Evolutionary conservation across 108 stramenopile genomes (phyloP).

Genomic region (Nannochloropsis granulata): DNA sequence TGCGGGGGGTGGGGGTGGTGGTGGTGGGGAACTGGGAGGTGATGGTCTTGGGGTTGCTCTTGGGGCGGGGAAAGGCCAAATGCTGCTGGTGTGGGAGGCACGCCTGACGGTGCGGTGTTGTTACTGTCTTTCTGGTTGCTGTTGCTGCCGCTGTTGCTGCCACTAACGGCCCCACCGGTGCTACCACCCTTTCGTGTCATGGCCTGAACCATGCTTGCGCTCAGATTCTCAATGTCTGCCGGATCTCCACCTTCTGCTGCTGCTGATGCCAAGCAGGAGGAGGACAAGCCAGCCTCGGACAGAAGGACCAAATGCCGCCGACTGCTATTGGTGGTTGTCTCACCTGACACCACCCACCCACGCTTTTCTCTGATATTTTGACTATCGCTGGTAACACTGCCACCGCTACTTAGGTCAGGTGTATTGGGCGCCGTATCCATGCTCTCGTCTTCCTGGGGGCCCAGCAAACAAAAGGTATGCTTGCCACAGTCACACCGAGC

Average conservation of each 20-base stretch:
- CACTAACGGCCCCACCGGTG: not conserved
- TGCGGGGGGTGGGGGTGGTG: not conserved
- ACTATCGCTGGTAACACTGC: not conserved
- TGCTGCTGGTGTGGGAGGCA: not conserved
- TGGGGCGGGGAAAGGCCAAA: not conserved
- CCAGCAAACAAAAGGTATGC: not conserved
- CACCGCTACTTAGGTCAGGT: not conserved
- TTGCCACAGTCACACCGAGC: not conserved
- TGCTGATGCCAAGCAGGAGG: not conserved
- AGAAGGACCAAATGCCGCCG: not conserved
- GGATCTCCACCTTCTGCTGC: not conserved
- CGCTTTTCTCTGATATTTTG: not conserved
- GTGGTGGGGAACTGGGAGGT: not conserved
- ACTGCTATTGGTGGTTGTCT: not conserved
- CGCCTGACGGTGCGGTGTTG: no score
- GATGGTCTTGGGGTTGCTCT: not conserved
- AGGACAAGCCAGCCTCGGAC: not conserved
- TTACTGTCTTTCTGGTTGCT: not conserved
- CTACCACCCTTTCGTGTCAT: not conserved
- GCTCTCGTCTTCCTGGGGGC: not conserved
- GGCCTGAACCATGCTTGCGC: not conserved
- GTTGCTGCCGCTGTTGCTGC: not conserved
- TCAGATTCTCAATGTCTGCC: not conserved
- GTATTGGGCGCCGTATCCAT: not conserved
- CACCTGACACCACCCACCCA: not conserved